Evolutionary conservation across 169 alveolate genomes (phyloP).

Genomic region (Hepatocystis sp.): DNA sequence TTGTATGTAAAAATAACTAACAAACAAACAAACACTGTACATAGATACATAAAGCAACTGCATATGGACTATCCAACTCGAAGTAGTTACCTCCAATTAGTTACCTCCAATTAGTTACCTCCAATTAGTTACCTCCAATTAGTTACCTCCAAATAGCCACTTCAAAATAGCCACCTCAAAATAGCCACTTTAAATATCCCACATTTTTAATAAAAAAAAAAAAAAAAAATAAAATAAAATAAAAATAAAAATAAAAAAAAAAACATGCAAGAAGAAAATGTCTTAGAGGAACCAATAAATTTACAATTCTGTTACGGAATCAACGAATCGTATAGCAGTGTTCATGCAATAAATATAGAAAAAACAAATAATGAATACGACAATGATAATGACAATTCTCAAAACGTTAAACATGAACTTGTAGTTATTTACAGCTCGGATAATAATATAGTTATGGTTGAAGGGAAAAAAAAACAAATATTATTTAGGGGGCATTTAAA

Average conservation of each 20-base stretch:
- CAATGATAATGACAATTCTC: background rate
- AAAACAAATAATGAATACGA: background rate
- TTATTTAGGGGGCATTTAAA: conserved; percentile 68
- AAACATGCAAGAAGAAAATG: conserved; percentile 19
- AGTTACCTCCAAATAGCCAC: too few relatives aligned
- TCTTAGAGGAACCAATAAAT: conserved; percentile 60
- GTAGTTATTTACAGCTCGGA: conserved; percentile 58
- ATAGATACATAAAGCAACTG: too few relatives aligned
- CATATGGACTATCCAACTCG: too few relatives aligned
- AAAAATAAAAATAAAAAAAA: background rate
- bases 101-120: too few relatives aligned
- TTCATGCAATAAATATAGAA: conserved; percentile 14
- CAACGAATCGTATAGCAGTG: conserved; percentile 56
- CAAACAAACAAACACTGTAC: too few relatives aligned
- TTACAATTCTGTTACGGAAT: conserved; percentile 73
- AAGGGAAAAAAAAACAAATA: conserved; percentile 47
- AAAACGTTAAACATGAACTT: background rate
- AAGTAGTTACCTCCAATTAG: too few relatives aligned
- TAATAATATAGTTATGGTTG: conserved; percentile 65
- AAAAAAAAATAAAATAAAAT: background rate
- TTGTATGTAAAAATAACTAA: too few relatives aligned
- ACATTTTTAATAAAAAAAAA: background rate
- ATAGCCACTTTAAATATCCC: too few relatives aligned
- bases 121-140: too few relatives aligned
- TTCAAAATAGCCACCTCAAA: too few relatives aligned